phyloP scores from a whole-genome alignment of 768 basidiomycete species.

The Naganishia onofrii region DNA sequence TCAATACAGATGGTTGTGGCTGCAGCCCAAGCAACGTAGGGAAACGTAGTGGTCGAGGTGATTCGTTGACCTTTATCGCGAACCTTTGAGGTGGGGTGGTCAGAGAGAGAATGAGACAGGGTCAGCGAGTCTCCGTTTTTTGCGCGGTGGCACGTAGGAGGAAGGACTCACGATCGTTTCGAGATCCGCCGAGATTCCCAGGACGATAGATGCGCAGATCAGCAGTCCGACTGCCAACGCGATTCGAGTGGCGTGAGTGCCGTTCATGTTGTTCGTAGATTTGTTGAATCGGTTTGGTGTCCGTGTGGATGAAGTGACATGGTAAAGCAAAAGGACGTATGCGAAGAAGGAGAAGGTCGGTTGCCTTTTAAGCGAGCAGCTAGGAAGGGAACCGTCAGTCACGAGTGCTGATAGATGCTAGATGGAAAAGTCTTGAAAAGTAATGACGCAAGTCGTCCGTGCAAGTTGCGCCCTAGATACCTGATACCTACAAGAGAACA shows the following conservation, averaged over 20 bases:
- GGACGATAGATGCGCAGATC: not conserved
- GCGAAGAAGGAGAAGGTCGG: not conserved
- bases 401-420: not conserved
- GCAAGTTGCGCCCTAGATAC: not conserved
- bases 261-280: not conserved
- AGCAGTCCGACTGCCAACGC: not conserved
- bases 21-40: not conserved
- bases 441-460: no score
- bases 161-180: not conserved
- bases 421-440: no score
- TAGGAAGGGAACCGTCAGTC: not conserved
- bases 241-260: not conserved
- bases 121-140: not conserved
- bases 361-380: not conserved
- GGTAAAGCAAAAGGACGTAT: not conserved
- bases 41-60: not conserved
- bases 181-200: not conserved
- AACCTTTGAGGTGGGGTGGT: no score
- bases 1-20: slow-evolving; percentile 1
- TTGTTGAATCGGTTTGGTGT: no score
- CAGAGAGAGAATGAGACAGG: no score
- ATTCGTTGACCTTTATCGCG: not conserved
- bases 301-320: no score
- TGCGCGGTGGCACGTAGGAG: not conserved
- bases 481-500: not conserved